phyloP scores from a whole-genome alignment of 1,284 basidiomycete species.

The Ceratobasidium sp. region DNA sequence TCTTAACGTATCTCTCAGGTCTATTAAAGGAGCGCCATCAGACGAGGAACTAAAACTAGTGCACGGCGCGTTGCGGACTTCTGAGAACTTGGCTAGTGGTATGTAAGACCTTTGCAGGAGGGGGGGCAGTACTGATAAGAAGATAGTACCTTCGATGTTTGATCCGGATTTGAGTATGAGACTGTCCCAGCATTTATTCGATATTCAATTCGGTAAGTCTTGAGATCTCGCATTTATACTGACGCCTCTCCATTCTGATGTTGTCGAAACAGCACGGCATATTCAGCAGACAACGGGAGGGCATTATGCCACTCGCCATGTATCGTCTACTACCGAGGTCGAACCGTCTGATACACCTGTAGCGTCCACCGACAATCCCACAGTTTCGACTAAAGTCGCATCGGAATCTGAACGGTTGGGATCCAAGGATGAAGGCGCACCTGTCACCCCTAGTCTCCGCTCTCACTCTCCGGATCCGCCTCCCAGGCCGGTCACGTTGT shows the following conservation, averaged over 20 bases:
- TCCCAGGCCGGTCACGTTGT: no score
- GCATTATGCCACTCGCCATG: not conserved
- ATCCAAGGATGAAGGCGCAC: no score
- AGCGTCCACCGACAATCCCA: not conserved
- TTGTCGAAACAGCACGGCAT: not conserved
- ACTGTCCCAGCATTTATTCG: constrained; percentile 18
- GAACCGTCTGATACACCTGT: not conserved
- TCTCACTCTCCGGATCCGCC: no score
- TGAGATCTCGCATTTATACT: not conserved
- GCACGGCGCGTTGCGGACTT: not conserved
- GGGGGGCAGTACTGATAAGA: not conserved
- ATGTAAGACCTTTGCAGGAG: not conserved
- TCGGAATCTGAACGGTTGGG: no score
- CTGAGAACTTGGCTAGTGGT: constrained; percentile 7
- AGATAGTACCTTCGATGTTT: constrained; percentile 14
- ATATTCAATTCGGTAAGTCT: constrained; percentile 13
- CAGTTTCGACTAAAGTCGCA: no score
- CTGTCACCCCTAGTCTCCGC: no score
- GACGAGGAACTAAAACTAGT: not conserved
- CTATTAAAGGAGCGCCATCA: not conserved
- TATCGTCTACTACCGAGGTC: not conserved
- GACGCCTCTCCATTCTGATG: no score
- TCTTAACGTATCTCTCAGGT: not conserved
- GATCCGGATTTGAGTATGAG: not conserved
- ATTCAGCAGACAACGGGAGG: not conserved